Conservation (phyloP, 1,284 basidiomycete species). For the Ceratobasidium theobromae region DNA sequence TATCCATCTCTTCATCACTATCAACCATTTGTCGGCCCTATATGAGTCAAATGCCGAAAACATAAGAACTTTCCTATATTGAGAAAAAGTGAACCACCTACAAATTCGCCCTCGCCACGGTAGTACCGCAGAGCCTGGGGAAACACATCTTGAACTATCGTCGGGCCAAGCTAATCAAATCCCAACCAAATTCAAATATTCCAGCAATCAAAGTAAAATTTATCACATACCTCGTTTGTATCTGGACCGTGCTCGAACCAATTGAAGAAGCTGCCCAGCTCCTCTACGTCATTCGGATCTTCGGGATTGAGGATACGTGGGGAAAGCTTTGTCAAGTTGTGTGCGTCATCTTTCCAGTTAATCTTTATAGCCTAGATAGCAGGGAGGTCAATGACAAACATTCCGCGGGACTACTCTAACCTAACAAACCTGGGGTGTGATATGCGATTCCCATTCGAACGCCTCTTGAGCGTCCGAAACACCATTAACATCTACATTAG, state of each 20-base stretch:
- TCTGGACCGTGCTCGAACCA: conserved; percentile 72
- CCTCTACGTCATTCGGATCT: conserved; percentile 50
- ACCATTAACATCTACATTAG: conserved; percentile 67
- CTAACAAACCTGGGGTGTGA: conserved; percentile 56
- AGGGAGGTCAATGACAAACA: conserved; percentile 5
- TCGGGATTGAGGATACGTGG: conserved; percentile 60
- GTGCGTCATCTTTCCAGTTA: conserved; percentile 77
- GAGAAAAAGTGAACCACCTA: neutral
- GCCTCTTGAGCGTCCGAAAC: conserved; percentile 71
- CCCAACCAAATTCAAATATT: neutral
- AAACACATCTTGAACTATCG: conserved; percentile 74
- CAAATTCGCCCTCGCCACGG: conserved; percentile 56
- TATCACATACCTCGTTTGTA: conserved; percentile 60
- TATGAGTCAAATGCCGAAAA: no score
- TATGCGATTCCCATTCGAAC: conserved; percentile 75
- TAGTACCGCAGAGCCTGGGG: conserved; percentile 76
- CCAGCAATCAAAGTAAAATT: neutral
- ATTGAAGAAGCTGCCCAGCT: conserved; percentile 82
- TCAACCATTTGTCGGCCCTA: conserved; percentile 13
- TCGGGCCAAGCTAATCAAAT: conserved; percentile 59
- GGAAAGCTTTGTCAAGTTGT: conserved; percentile 74
- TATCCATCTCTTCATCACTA: conserved; percentile 26
- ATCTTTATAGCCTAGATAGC: conserved; percentile 60
- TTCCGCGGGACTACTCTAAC: conserved; percentile 39
- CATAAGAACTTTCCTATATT: neutral